A percentile compares a stretch with the other conserved stretches of the same genome.
phyloP scores from a whole-genome alignment of 768 basidiomycete species.

The Amyloporia xantha region DNA sequence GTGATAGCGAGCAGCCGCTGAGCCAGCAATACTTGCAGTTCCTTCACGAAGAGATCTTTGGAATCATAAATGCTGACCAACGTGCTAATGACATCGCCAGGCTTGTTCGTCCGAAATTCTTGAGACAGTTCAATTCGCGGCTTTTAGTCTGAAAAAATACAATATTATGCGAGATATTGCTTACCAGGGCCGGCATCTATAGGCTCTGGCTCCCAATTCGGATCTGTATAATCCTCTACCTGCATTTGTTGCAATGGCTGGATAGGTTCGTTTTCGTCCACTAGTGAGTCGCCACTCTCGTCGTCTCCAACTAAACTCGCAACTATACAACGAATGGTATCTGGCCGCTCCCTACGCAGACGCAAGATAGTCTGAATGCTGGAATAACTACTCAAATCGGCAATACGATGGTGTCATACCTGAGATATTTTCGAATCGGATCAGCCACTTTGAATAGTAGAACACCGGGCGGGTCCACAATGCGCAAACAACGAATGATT shows the following conservation, averaged over 20 bases:
- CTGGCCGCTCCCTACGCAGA: constrained; percentile 63
- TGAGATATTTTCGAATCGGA: constrained; percentile 83
- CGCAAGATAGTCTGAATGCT: neutral
- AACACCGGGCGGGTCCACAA: constrained; percentile 90
- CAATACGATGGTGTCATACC: constrained; percentile 36
- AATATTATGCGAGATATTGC: constrained; percentile 11
- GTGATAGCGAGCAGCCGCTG: constrained; percentile 75
- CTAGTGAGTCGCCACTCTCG: constrained; percentile 71
- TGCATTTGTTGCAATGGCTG: constrained; percentile 69
- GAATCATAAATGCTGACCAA: constrained; percentile 97
- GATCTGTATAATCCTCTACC: constrained; percentile 83
- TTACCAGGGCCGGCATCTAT: constrained; percentile 92
- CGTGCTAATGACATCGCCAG: constrained; percentile 91
- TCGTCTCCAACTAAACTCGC: constrained; percentile 84
- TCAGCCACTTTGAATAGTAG: constrained; percentile 90
- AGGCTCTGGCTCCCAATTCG: constrained; percentile 94
- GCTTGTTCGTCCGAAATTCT: constrained; percentile 91
- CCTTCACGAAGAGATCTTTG: constrained; percentile 92
- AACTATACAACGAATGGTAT: constrained; percentile 93
- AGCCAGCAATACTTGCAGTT: constrained; percentile 87
- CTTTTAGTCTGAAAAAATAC: neutral
- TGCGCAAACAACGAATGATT: constrained; percentile 84
- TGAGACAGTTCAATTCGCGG: neutral
- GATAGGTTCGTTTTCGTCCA: constrained; percentile 80
- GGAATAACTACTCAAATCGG: neutral